A percentile compares a stretch with the other conserved stretches of the same genome.
Evolutionary conservation across 2,329 filamentous ascomycete species (phyloP).

Genomic region (Colletotrichum sp.): DNA sequence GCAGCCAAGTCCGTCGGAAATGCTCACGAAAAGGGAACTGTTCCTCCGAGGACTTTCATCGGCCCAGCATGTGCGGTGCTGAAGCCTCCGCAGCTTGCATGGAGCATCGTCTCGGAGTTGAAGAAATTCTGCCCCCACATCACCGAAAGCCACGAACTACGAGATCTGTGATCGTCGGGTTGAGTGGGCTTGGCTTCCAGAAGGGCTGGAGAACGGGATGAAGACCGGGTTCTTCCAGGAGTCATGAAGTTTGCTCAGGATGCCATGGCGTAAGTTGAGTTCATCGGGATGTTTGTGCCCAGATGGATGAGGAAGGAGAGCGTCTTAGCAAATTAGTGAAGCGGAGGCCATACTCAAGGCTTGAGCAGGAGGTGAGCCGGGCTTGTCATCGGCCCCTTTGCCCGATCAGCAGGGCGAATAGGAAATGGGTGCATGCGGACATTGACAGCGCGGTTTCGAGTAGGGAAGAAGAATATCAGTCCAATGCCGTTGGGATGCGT

Average conservation of each 20-base stretch:
- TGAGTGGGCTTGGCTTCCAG: background rate
- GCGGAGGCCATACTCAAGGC: background rate
- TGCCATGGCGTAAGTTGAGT: background rate
- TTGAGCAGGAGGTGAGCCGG: background rate
- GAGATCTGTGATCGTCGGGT: background rate
- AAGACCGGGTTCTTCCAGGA: background rate
- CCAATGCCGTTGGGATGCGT: background rate
- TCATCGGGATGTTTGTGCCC: background rate
- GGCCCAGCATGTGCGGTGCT: background rate
- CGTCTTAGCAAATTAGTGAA: background rate
- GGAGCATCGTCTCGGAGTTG: background rate
- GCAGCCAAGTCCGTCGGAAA: background rate
- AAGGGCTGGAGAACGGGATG: background rate
- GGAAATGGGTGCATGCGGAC: background rate
- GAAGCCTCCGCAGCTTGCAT: background rate
- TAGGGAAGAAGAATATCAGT: background rate
- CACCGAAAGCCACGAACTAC: background rate
- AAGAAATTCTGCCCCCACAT: background rate
- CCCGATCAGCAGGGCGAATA: background rate
- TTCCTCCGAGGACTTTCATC: background rate
- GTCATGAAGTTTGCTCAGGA: background rate
- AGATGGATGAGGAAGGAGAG: background rate
- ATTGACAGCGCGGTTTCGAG: background rate
- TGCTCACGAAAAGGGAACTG: background rate
- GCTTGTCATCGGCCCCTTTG: background rate